Percentiles rank a stretch among this genome's conserved stretches.
These are phyloP conservation scores for Amanita jacksonii DNA, from an alignment of 768 basidiomycete species.

Conservation along the genomic window DNA sequence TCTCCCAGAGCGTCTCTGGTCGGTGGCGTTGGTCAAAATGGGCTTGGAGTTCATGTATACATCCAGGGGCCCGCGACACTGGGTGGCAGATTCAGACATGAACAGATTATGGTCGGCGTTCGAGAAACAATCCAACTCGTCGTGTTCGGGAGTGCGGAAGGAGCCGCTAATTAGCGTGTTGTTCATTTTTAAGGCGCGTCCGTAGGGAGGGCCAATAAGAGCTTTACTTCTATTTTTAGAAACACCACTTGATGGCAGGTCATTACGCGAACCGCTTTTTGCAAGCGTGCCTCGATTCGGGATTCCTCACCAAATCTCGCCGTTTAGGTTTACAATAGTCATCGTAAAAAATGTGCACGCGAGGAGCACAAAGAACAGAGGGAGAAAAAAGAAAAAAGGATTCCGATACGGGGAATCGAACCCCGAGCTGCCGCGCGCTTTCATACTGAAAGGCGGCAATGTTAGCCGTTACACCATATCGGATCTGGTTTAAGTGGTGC, in stretches of 20 bases:
- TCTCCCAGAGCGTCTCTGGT: neutral
- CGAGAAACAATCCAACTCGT: conserved; percentile 7
- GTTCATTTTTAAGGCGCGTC: neutral
- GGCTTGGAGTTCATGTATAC: neutral
- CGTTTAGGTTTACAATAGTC: neutral
- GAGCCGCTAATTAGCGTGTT: neutral
- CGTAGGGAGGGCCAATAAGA: neutral
- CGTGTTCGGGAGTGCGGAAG: neutral
- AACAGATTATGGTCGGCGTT: neutral
- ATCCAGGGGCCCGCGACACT: neutral
- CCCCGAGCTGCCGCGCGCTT: conserved; percentile 26
- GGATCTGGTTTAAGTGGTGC: conserved; percentile 1
- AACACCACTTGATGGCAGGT: neutral
- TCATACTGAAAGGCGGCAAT: conserved; percentile 45
- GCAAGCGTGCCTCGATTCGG: neutral
- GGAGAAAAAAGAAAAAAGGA: neutral
- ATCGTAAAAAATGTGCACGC: too few relatives aligned
- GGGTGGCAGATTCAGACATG: too few relatives aligned
- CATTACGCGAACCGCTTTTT: neutral
- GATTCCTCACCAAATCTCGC: neutral
- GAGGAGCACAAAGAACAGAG: neutral
- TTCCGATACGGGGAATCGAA: conserved; percentile 29
- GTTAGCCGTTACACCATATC: conserved; percentile 56
- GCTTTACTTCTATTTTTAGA: neutral
- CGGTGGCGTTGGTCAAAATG: neutral